These are phyloP conservation scores for Nothophytophthora sp. DNA, from an alignment of 352 stramenopile species.

Conservation along the genomic window DNA sequence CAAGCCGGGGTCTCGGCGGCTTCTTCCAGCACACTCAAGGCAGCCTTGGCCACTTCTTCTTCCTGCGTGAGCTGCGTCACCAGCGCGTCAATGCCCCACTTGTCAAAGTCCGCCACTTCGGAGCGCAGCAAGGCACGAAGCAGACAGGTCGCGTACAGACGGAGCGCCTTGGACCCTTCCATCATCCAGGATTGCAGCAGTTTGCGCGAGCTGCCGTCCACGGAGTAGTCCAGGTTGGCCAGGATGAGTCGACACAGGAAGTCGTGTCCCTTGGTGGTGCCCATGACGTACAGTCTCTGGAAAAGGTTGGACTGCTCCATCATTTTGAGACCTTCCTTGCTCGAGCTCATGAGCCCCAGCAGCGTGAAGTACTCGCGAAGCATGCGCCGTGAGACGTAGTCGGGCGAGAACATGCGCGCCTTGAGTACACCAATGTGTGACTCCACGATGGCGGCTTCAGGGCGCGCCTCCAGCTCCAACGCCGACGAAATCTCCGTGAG, in stretches of 20 bases:
- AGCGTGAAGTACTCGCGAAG: slow-evolving; percentile 91
- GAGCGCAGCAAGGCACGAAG: slow-evolving; percentile 79
- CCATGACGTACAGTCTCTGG: slow-evolving; percentile 84
- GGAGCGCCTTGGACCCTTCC: slow-evolving; percentile 80
- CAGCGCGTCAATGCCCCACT: slow-evolving; percentile 87
- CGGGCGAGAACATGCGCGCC: slow-evolving; percentile 86
- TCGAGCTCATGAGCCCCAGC: slow-evolving; percentile 88
- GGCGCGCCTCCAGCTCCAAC: slow-evolving; percentile 80
- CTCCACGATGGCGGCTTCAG: slow-evolving; percentile 87
- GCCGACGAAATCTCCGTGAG: slow-evolving; percentile 86
- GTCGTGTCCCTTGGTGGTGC: slow-evolving; percentile 85
- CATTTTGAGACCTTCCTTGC: slow-evolving; percentile 89
- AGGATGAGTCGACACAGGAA: slow-evolving; percentile 89
- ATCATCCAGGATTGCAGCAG: slow-evolving; percentile 89
- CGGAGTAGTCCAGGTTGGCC: slow-evolving; percentile 87
- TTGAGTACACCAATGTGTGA: slow-evolving; percentile 89
- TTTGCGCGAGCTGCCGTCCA: slow-evolving; percentile 86
- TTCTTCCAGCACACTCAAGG: slow-evolving; percentile 88
- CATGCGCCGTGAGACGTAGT: slow-evolving; percentile 86
- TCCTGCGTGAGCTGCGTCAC: slow-evolving; percentile 87
- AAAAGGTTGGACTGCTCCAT: slow-evolving; percentile 92
- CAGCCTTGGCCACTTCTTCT: slow-evolving; percentile 80
- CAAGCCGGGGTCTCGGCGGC: slow-evolving; percentile 84
- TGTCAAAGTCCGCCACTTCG: slow-evolving; percentile 87
- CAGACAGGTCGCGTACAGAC: slow-evolving; percentile 85